Conservation (phyloP, 2,329 filamentous ascomycete species). For the Aspergillus nomiae region DNA sequence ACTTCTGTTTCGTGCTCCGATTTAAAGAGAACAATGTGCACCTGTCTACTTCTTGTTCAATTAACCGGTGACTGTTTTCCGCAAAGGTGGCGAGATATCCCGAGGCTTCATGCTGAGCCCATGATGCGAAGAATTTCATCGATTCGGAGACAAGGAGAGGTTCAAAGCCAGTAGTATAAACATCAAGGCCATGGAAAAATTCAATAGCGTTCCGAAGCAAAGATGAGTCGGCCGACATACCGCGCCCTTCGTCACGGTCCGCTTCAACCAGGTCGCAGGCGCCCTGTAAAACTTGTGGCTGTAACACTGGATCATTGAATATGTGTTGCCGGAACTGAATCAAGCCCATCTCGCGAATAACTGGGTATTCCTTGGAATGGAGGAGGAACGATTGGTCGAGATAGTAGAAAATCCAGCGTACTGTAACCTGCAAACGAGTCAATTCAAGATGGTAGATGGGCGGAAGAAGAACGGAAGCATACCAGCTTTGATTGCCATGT, state of each 20-base stretch:
- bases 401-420: slow-evolving; percentile 91
- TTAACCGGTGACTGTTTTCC: slow-evolving; percentile 65
- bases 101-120: slow-evolving; percentile 67
- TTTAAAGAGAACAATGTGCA: slow-evolving; percentile 83
- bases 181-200: slow-evolving; percentile 81
- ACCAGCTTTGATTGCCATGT: slow-evolving; percentile 78
- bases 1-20: slow-evolving; percentile 74
- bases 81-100: slow-evolving; percentile 76
- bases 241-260: slow-evolving; percentile 63
- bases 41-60: slow-evolving; percentile 71
- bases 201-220: slow-evolving; percentile 75
- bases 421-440: slow-evolving; percentile 58
- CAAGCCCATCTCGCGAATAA: slow-evolving; percentile 80
- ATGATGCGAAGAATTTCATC: slow-evolving; percentile 66
- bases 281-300: slow-evolving; percentile 62
- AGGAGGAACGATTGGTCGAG: slow-evolving; percentile 88
- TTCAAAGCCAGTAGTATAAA: slow-evolving; percentile 81
- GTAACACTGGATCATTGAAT: slow-evolving; percentile 56
- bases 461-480: slow-evolving; percentile 31
- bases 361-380: slow-evolving; percentile 66
- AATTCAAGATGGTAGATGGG: background rate
- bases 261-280: slow-evolving; percentile 75
- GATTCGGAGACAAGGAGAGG: slow-evolving; percentile 70
- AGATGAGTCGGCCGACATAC: slow-evolving; percentile 58
- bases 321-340: slow-evolving; percentile 69